Base-by-base conservation (phyloP, 2,329 filamentous ascomycete species). In the Plectosphaerella sp. region DNA sequence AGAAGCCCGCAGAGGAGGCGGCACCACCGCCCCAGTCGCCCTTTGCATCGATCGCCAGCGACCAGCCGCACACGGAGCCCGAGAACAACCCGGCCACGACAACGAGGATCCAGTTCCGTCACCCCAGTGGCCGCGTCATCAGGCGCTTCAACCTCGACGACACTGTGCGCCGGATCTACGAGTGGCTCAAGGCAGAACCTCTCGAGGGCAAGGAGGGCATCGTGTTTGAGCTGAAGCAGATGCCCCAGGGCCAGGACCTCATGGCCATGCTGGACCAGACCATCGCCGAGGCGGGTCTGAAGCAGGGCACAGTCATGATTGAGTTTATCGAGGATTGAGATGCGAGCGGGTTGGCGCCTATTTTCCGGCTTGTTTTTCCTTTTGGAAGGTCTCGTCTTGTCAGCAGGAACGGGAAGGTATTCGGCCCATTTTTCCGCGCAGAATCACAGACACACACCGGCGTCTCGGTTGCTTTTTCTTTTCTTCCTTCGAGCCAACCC, bases 241-340 rank as follows among this genome's bases (percentile, higher is more conserved):
- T 96, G 83, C 80, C 80, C 0, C 75, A 75, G 55, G 90, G 91
- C 47, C 87, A 87, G 64, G 94, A 99, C 62, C 72, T 99, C 54
- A 87, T 97, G 42, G 85, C 88, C 16, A 72, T 77, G 51, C 74
- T 97, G 47, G 86, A 91, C 47, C 73, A 79, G 58, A 89, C 84
- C 1, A 88, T 99, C 54, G 83, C 83, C 59, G 87, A 91, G 63
- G 90, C 88, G 0, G 91, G 92, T 0, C 70, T 99, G 61, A 96
- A 94, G 75, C 93, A 95, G 64, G 91, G 88, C 4, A 96, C 91
- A 0, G 87, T 99, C 8, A 97, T 97, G 90, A 87, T 99, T 59
- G 94, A 97, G 68, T 95, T 91, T 64, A 70, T 89, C 52, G 86
- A 89, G 67, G 77, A 81, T 28, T 73, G 28, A 58, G 33, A 25